phyloP scores from a whole-genome alignment of 805 yeast species.

The Wickerhamia fluorescens region DNA sequence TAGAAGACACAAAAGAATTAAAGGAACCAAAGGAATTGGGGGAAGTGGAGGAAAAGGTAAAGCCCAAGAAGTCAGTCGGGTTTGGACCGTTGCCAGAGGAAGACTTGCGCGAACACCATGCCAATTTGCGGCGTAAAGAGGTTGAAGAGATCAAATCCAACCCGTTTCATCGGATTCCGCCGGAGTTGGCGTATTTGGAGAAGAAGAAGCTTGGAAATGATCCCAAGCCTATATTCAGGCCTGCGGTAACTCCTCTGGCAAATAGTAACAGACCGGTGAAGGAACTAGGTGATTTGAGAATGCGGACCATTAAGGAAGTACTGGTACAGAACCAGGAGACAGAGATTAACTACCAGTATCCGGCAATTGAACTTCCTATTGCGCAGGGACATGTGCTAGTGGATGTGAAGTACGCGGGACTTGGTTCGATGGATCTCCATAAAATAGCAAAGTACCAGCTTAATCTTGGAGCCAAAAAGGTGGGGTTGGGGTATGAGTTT shows the following conservation, averaged over 20 bases:
- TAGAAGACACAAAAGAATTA: too few relatives aligned
- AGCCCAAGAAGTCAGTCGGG: constrained; percentile 28
- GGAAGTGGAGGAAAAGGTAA: too few relatives aligned
- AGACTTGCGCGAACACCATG: constrained; percentile 30
- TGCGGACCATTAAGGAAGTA: constrained; percentile 46
- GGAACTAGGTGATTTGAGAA: constrained; percentile 40
- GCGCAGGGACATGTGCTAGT: constrained; percentile 44
- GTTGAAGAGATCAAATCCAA: constrained; percentile 19
- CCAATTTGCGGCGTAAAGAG: constrained; percentile 18
- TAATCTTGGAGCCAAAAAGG: constrained; percentile 46
- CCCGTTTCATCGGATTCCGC: constrained; percentile 35
- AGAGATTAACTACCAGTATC: constrained; percentile 47
- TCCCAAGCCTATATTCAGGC: constrained; percentile 11
- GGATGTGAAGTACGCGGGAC: constrained; percentile 50
- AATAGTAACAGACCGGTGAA: too few relatives aligned
- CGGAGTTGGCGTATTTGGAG: constrained; percentile 33
- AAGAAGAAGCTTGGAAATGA: constrained; percentile 21
- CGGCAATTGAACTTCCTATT: constrained; percentile 43
- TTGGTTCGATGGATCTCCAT: constrained; percentile 62
- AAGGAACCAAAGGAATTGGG: too few relatives aligned
- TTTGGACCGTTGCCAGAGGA: constrained; percentile 33
- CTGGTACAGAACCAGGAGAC: constrained; percentile 36
- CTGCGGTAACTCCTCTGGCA: neutral
- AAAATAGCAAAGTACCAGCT: constrained; percentile 48
- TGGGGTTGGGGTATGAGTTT: constrained; percentile 67